phyloP scores from a whole-genome alignment of 2,329 filamentous ascomycete genomes.

The Aspergillus pseudotamarii region DNA sequence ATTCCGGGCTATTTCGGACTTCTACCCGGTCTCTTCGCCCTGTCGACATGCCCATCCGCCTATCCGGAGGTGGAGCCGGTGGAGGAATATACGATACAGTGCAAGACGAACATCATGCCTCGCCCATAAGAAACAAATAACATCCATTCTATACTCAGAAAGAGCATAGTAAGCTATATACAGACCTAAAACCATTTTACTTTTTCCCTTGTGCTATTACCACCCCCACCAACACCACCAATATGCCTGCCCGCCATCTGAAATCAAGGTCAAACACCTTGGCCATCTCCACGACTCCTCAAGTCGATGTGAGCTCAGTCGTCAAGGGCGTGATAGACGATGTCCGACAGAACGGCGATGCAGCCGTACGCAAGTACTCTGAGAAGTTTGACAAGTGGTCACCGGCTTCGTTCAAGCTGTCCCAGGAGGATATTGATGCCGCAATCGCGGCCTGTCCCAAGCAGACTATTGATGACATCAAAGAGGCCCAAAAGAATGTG shows the following conservation, averaged over 20 bases:
- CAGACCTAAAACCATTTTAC: background rate
- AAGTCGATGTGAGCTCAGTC: slow-evolving; percentile 31
- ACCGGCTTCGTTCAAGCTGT: slow-evolving; percentile 53
- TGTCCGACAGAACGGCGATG: slow-evolving; percentile 52
- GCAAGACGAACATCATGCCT: background rate
- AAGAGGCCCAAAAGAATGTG: background rate
- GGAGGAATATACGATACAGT: background rate
- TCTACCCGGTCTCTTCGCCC: background rate
- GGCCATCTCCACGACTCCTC: background rate
- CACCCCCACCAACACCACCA: background rate
- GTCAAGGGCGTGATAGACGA: slow-evolving; percentile 53
- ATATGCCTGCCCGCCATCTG: background rate
- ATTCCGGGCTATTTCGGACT: background rate
- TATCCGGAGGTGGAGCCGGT: background rate
- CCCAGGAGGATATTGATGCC: slow-evolving; percentile 21
- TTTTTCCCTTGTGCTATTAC: background rate
- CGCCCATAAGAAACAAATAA: background rate
- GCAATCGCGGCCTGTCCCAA: background rate
- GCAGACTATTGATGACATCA: background rate
- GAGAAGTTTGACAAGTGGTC: slow-evolving; percentile 60
- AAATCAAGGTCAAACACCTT: background rate
- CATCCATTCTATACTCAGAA: background rate
- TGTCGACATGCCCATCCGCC: background rate
- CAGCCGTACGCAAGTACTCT: slow-evolving; percentile 53
- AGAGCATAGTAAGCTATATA: background rate